A percentile compares a stretch with the other conserved stretches of the same genome.
Conservation (phyloP, 805 yeast species). For the Kuraishia piskuri region DNA sequence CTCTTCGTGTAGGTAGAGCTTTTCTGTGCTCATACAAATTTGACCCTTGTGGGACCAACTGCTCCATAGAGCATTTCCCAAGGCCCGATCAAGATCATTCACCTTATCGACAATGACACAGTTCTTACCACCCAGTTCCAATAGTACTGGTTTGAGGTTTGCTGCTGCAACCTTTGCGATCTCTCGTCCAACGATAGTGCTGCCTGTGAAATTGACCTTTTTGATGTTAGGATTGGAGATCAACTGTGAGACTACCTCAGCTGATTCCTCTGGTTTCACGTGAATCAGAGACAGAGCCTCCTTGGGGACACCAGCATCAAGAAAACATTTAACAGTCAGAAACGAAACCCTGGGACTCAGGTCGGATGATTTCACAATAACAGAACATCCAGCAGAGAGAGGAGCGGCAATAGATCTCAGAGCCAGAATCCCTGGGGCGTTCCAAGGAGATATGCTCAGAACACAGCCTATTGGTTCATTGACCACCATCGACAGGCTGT, state of each 20-base stretch:
- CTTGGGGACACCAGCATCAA: conserved; percentile 30
- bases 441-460: conserved; percentile 38
- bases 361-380: conserved; percentile 32
- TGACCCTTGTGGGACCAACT: conserved; percentile 38
- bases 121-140: conserved; percentile 41
- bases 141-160: conserved; percentile 28
- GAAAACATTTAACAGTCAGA: conserved; percentile 23
- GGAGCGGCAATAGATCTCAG: conserved; percentile 33
- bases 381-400: conserved; percentile 41
- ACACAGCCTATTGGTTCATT: conserved; percentile 37
- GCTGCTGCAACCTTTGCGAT: conserved; percentile 29
- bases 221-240: conserved; percentile 20
- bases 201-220: conserved; percentile 38
- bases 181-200: conserved; percentile 28
- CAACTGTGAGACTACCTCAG: conserved; percentile 16
- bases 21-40: conserved; percentile 38
- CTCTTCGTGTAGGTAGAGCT: conserved; percentile 25
- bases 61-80: conserved; percentile 20
- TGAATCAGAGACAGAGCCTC: conserved; percentile 27
- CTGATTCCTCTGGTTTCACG: conserved; percentile 18
- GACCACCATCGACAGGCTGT: conserved; percentile 16
- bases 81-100: conserved; percentile 25
- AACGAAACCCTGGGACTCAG: conserved; percentile 26
- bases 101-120: conserved; percentile 23
- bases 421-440: conserved; percentile 34